Evolutionary conservation across 129 eudicot genomes (phyloP), one percentile per base, ranked within the genome.

Genomic region (Saposhnikovia divaricata): DNA sequence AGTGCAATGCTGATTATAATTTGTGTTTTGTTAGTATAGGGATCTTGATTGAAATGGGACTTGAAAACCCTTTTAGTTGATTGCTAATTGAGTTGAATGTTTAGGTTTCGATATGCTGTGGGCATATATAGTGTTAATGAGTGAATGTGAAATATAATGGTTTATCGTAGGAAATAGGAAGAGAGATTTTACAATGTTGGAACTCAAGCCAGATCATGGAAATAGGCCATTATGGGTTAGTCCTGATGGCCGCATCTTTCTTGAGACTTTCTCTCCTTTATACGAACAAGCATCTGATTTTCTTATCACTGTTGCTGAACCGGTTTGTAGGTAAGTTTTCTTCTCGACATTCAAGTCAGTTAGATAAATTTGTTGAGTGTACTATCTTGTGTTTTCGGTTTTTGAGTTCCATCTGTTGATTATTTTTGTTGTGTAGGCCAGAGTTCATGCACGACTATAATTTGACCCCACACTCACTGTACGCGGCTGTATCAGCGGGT

Each of bases 201-300:
- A 91, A 76, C 97, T 94, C 42, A 94, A 94, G 82, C 90, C 92
- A 37, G 98, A 94, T 86, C 98, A 91, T 37, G 84, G 47, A 19
- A 91, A 94, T 85, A 91, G 97, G 1, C 96, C 98, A 4, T 81
- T 94, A 81, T 94, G 98, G 98, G 98, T 93, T 34, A 90, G 98
- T 43, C 93, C 96, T 15, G 98, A 94, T 88, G 98, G 98, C 14
- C 92, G 98, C 23, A 94, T 94, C 77, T 94, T 94, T 85, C 92
- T 94, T 4, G 98, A 94, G 81, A 91, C 97, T 10, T 94, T 90
- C 78, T 94, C 98, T 7, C 89, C 93, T 1, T 75, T 91, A 15
- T 94, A 94, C 72, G 91, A 91, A 79, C 96, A 94, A 85, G 98
- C 98, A 63, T 91, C 89, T 84, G 98, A 94, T 86, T 94, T 94